Base-by-base conservation (phyloP, 768 basidiomycete genomes). In the Fomitopsis pulvina region DNA sequence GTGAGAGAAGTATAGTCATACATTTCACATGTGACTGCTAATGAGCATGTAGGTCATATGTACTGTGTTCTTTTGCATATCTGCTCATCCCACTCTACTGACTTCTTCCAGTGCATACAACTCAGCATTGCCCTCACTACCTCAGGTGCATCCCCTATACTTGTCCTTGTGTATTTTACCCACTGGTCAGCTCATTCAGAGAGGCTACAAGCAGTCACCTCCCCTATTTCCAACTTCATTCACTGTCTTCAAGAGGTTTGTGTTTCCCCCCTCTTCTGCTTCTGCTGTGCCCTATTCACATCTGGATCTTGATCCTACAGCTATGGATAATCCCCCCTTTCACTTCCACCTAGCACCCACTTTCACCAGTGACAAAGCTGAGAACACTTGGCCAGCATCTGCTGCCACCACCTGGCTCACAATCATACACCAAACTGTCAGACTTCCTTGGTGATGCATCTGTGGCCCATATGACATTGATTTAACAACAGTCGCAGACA, bases 101-200 rank as follows among this genome's bases (percentile, higher is more conserved):
- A n/a, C n/a, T n/a, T n/a, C n/a, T n/a, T 3, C 7, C 27, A 89
- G 83, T 74, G 87, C 44, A 86, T 89, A 6, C 87, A 88, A 64
- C 71, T 86, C 2, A 86, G 87, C 6, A 82, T 89, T 73, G 85
- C 87, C 0, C 69, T 87, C 26, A 87, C 85, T 0, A 81, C 82
- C 3, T 80, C 83, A 54, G 83, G 80, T 77, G 50, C 28, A 69
- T 38, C 14, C 10, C 30, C 11, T 60, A 26, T 29, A 14, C 16
- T 25, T 22, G 8, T 14, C 40, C 9, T 25, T 12, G 14, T 14
- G 27, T 25, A 32, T 37, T 12, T 26, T 3, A 46, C 28, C 38
- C 26, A 14, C 27, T n/a, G n/a, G n/a, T n/a, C n/a, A n/a, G n/a
- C 50, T 57, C 8, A 20, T 41, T 20, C 63, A 75, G 87, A 89